A percentile compares a stretch with the other conserved stretches of the same genome.
These are phyloP conservation scores for Boeremia exigua DNA, from an alignment of 2,329 filamentous ascomycete species.

Conservation along the genomic window DNA sequence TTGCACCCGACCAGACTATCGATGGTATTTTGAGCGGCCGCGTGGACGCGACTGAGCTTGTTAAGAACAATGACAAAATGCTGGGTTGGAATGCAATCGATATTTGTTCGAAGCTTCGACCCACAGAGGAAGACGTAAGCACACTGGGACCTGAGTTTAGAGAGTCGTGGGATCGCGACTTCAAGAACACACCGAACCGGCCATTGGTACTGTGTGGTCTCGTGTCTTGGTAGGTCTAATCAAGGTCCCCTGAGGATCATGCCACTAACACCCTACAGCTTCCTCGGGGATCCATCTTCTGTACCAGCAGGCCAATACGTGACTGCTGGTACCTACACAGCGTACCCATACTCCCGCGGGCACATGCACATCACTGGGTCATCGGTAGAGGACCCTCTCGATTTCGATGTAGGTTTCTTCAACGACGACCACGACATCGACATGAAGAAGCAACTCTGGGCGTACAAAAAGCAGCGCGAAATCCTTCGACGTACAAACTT, in stretches of 20 bases:
- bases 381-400: conserved; percentile 53
- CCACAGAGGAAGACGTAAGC: conserved; percentile 59
- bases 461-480: conserved; percentile 70
- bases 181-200: conserved; percentile 53
- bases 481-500: conserved; percentile 62
- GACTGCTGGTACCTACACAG: conserved; percentile 60
- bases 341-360: conserved; percentile 67
- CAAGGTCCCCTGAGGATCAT: too few species aligned
- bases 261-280: conserved; percentile 25
- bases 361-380: conserved; percentile 63
- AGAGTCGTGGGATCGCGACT: conserved; percentile 63
- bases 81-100: conserved; percentile 67
- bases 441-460: conserved; percentile 65
- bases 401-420: conserved; percentile 66
- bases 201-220: conserved; percentile 57
- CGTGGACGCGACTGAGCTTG: conserved; percentile 53
- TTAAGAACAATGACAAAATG: conserved; percentile 56
- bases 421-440: conserved; percentile 63
- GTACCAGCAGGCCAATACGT: conserved; percentile 58
- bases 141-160: conserved; percentile 61
- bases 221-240: conserved; percentile 41
- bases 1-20: conserved; percentile 58
- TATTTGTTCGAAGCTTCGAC: conserved; percentile 62
- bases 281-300: conserved; percentile 37
- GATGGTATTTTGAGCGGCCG: conserved; percentile 60